A percentile compares a stretch with the other conserved stretches of the same genome.
phyloP scores from a whole-genome alignment of 768 basidiomycete genomes.

The Russula sp. region DNA sequence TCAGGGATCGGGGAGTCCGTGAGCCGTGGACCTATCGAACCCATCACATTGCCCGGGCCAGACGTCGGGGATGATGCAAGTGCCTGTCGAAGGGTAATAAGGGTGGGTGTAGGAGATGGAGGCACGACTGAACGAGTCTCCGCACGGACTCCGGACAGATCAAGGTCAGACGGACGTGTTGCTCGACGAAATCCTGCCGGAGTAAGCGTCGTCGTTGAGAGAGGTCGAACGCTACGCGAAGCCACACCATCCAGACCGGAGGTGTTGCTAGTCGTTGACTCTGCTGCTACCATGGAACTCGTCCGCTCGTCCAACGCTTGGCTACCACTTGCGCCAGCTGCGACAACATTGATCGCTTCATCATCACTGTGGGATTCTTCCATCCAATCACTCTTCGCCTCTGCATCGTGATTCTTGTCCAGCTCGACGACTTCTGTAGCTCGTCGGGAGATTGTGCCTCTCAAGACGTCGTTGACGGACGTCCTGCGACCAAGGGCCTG shows the following conservation, averaged over 20 bases:
- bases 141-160: slow-evolving; percentile 35
- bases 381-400: slow-evolving; percentile 58
- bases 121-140: slow-evolving; percentile 25
- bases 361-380: slow-evolving; percentile 67
- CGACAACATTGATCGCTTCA: slow-evolving; percentile 76
- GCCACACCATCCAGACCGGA: background rate
- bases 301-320: slow-evolving; percentile 80
- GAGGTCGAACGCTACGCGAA: slow-evolving; percentile 9
- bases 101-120: slow-evolving; percentile 55
- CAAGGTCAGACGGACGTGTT: slow-evolving; percentile 60
- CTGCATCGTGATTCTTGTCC: slow-evolving; percentile 27
- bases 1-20: slow-evolving; percentile 25
- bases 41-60: slow-evolving; percentile 12
- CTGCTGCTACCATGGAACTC: slow-evolving; percentile 42
- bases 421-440: slow-evolving; percentile 27
- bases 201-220: slow-evolving; percentile 21
- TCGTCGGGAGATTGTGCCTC: slow-evolving; percentile 37
- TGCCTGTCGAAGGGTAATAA: slow-evolving; percentile 60
- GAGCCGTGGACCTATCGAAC: slow-evolving; percentile 9
- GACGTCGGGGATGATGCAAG: slow-evolving; percentile 41
- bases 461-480: slow-evolving; percentile 56
- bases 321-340: slow-evolving; percentile 75
- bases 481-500: slow-evolving; percentile 41
- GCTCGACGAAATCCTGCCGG: slow-evolving; percentile 29
- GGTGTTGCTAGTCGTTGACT: slow-evolving; percentile 24